phyloP scores from a whole-genome alignment of 768 basidiomycete genomes.

The Leccinum subgranulosum region DNA sequence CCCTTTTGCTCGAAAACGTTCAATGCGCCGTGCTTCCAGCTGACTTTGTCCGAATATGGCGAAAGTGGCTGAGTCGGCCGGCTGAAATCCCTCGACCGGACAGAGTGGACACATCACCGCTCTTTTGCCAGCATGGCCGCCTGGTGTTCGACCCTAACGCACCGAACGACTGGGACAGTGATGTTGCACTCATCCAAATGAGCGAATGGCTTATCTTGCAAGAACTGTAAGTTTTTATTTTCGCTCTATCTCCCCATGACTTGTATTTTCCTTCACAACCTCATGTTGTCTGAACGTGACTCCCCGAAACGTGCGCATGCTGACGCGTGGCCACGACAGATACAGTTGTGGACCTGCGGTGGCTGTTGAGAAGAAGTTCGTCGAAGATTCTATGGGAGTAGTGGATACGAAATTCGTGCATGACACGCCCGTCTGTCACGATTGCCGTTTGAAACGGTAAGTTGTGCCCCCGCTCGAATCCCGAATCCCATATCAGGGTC shows the following conservation, averaged over 20 bases:
- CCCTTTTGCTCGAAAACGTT: conserved; percentile 43
- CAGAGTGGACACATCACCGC: conserved; percentile 55
- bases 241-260: conserved; percentile 2
- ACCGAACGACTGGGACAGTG: conserved; percentile 54
- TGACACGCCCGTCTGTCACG: conserved; percentile 53
- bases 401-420: conserved; percentile 41
- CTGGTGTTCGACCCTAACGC: conserved; percentile 67
- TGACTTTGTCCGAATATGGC: conserved; percentile 66
- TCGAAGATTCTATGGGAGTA: conserved; percentile 26
- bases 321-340: conserved; percentile 36
- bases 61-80: conserved; percentile 63
- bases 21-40: conserved; percentile 58
- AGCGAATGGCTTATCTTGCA: conserved; percentile 64
- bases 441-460: conserved; percentile 60
- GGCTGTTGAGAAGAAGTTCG: conserved; percentile 37
- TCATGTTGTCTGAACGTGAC: conserved; percentile 1
- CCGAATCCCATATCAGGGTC: conserved; percentile 11
- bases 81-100: conserved; percentile 54
- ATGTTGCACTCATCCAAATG: conserved; percentile 52
- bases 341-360: conserved; percentile 59
- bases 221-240: conserved; percentile 45
- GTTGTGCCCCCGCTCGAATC: conserved; percentile 5
- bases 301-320: conserved; percentile 2
- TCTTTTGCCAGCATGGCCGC: conserved; percentile 65
- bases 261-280: conserved; percentile 6